Percentiles rank a stretch among this genome's conserved stretches.
Evolutionary conservation across 768 basidiomycete species (phyloP).

Genomic region (Polyporus arcularius): DNA sequence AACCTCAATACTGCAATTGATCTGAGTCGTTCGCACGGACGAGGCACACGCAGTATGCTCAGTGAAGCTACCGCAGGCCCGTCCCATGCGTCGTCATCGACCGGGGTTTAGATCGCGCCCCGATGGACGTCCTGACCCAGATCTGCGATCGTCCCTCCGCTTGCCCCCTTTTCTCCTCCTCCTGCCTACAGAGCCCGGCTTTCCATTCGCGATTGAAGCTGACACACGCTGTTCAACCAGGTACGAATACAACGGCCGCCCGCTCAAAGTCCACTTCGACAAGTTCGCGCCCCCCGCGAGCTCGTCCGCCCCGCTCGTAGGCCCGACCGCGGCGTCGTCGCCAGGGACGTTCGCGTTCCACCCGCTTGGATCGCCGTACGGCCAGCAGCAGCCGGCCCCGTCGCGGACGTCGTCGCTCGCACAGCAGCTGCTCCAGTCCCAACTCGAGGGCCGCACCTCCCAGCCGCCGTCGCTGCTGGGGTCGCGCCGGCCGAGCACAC

Average conservation of each 20-base stretch:
- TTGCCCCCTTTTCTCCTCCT: not conserved
- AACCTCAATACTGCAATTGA: not conserved
- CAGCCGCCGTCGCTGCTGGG: constrained; percentile 3
- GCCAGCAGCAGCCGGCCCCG: constrained; percentile 2
- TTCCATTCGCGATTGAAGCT: constrained; percentile 2
- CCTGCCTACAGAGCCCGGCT: not conserved
- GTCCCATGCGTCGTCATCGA: too few species aligned
- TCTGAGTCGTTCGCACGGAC: not conserved
- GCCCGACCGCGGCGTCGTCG: constrained; percentile 10
- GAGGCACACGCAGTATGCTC: not conserved
- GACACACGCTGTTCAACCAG: constrained; percentile 40
- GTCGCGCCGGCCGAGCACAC: constrained; percentile 7
- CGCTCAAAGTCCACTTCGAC: constrained; percentile 90
- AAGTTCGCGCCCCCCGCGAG: constrained; percentile 55
- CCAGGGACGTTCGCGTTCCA: constrained; percentile 8
- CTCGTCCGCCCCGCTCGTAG: constrained; percentile 19
- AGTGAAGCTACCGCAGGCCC: not conserved
- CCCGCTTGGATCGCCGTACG: constrained; percentile 9
- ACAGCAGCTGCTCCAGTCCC: constrained; percentile 20
- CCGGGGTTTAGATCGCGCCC: too few species aligned
- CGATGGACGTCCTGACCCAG: too few species aligned
- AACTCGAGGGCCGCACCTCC: constrained; percentile 9
- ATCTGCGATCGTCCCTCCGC: too few species aligned
- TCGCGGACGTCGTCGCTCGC: constrained; percentile 21
- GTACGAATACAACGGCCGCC: constrained; percentile 85